A percentile compares a stretch with the other conserved stretches of the same genome.
Evolutionary conservation across 2,329 filamentous ascomycete species (phyloP).

Genomic region (Aspergillus sp.): DNA sequence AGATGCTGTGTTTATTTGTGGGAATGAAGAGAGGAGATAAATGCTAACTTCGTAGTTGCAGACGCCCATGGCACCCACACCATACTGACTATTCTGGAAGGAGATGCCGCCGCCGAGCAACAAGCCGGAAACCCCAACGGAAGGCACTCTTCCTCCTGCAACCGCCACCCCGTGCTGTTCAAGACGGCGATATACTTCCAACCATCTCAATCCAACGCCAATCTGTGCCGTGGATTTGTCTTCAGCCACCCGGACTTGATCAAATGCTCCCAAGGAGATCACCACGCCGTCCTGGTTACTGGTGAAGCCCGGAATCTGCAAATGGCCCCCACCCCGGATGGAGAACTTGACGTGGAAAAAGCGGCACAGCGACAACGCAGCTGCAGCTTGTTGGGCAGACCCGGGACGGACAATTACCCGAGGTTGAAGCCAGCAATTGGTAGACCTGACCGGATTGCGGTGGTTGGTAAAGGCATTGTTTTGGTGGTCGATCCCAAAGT

Average conservation of each 20-base stretch:
- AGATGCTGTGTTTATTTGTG: neutral
- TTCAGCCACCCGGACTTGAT: conserved; percentile 35
- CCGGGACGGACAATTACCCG: conserved; percentile 1
- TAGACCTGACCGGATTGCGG: neutral
- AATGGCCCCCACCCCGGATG: conserved; percentile 21
- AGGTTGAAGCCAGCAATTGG: conserved; percentile 8
- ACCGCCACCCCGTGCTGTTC: conserved; percentile 46
- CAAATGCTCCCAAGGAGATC: conserved; percentile 52
- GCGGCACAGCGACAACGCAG: neutral
- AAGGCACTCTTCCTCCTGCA: conserved; percentile 47
- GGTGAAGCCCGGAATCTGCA: conserved; percentile 23
- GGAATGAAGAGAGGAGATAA: neutral
- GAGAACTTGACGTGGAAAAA: conserved; percentile 21
- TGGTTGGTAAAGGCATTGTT: neutral
- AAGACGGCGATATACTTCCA: conserved; percentile 44
- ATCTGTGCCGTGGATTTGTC: conserved; percentile 44
- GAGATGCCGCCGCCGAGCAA: conserved; percentile 42
- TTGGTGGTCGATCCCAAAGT: neutral
- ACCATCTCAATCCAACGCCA: conserved; percentile 51
- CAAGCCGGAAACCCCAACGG: conserved; percentile 50
- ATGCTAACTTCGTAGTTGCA: conserved; percentile 20
- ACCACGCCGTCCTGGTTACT: conserved; percentile 44
- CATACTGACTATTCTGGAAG: conserved; percentile 21
- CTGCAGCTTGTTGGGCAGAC: neutral
- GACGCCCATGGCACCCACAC: conserved; percentile 17